These are phyloP conservation scores for Scheffersomyces cryptocercus DNA, from an alignment of 1,139 yeast species.

Conservation along the genomic window DNA sequence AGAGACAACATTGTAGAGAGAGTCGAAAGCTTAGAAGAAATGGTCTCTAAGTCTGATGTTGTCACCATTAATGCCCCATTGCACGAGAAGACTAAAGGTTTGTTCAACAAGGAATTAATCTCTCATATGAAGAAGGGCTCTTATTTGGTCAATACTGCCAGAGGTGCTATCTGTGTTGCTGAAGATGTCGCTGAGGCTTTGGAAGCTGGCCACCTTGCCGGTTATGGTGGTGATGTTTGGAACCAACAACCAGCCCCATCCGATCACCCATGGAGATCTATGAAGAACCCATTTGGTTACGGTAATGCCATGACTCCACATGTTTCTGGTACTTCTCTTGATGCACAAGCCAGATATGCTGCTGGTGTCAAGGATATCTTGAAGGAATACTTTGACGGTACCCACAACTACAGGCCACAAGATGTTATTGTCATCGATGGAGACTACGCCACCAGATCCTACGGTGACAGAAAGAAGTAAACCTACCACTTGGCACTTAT, in stretches of 20 bases:
- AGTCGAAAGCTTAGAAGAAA: conserved; percentile 63
- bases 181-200: conserved; percentile 81
- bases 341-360: conserved; percentile 77
- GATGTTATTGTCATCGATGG: conserved; percentile 75
- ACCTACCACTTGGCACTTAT: too few relatives aligned
- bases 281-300: conserved; percentile 64
- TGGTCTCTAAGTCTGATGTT: conserved; percentile 69
- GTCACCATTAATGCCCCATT: conserved; percentile 81
- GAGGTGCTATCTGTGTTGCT: conserved; percentile 77
- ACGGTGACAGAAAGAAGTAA: conserved; percentile 49
- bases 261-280: conserved; percentile 75
- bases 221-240: conserved; percentile 89
- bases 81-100: conserved; percentile 67
- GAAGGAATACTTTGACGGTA: conserved; percentile 60
- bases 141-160: conserved; percentile 78
- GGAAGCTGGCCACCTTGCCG: conserved; percentile 65
- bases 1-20: conserved; percentile 51
- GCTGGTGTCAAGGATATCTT: conserved; percentile 67
- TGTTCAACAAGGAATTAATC: conserved; percentile 66
- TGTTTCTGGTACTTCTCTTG: conserved; percentile 76
- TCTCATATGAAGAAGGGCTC: conserved; percentile 78
- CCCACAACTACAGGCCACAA: conserved; percentile 67
- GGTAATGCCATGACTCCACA: conserved; percentile 91
- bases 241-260: conserved; percentile 77
- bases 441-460: conserved; percentile 71